Conservation (phyloP, 176 grass and related monocot species). For the Canna indica region DNA sequence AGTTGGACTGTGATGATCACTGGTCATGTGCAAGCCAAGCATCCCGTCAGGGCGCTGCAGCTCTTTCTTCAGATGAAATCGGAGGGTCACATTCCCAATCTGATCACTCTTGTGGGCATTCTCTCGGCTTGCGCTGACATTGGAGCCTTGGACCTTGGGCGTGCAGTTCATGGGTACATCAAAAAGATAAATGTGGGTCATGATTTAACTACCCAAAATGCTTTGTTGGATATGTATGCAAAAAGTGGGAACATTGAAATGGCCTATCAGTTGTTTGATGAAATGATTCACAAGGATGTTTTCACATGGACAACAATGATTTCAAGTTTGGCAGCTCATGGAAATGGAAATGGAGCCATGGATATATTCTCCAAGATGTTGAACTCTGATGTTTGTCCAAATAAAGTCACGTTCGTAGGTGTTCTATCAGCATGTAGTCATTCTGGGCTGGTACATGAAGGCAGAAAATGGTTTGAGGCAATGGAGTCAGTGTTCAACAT, state of each 20-base stretch:
- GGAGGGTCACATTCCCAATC: conserved; percentile 34
- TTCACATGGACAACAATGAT: conserved; percentile 73
- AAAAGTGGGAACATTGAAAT: conserved; percentile 45
- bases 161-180: conserved; percentile 38
- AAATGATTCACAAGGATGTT: conserved; percentile 35
- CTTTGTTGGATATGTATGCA: conserved; percentile 67
- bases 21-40: conserved; percentile 41
- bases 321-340: conserved; percentile 48
- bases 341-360: conserved; percentile 33
- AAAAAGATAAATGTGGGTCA: conserved; percentile 26
- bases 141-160: conserved; percentile 48
- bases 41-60: conserved; percentile 40
- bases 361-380: conserved; percentile 45
- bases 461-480: conserved; percentile 29
- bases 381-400: conserved; percentile 33
- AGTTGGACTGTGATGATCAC: conserved; percentile 54
- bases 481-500: conserved; percentile 35
- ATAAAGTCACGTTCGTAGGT: conserved; percentile 42
- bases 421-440: conserved; percentile 57
- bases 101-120: conserved; percentile 38
- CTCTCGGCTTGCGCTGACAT: conserved; percentile 58
- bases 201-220: conserved; percentile 40
- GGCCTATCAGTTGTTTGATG: conserved; percentile 35
- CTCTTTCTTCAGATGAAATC: conserved; percentile 44
- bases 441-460: conserved; percentile 47